phyloP scores from a whole-genome alignment of 164 flowering plant species.

The Magnolia kwangsiensis region DNA sequence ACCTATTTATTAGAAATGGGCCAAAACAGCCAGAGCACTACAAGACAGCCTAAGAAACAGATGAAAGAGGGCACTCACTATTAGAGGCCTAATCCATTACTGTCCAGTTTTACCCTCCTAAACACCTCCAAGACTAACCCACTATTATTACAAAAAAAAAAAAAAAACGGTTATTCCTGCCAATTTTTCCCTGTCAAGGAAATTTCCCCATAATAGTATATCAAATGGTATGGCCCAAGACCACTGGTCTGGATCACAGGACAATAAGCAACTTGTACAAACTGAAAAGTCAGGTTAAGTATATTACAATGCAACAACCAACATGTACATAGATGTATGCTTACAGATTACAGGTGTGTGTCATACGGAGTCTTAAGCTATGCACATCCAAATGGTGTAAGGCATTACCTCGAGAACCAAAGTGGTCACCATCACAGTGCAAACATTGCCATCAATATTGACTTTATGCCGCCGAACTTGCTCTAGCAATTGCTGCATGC shows the following conservation, averaged over 20 bases:
- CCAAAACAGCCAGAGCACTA: too few species aligned
- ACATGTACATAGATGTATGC: neutral
- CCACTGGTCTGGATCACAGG: neutral
- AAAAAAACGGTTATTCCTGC: too few species aligned
- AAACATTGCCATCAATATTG: conserved; percentile 82
- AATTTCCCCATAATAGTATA: too few species aligned
- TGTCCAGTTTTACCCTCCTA: too few species aligned
- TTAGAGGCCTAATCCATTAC: too few species aligned
- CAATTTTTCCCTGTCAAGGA: too few species aligned
- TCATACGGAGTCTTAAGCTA: neutral
- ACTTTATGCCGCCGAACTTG: conserved; percentile 73
- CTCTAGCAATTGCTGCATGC: conserved; percentile 81
- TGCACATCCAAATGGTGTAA: neutral
- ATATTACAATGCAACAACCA: neutral
- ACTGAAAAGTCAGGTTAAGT: neutral
- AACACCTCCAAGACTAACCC: too few species aligned
- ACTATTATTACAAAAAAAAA: too few species aligned
- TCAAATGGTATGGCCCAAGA: too few species aligned
- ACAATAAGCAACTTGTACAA: neutral
- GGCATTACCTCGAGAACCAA: conserved; percentile 79
- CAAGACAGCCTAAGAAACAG: too few species aligned
- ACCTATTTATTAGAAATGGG: too few species aligned
- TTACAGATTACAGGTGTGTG: neutral
- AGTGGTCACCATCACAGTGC: conserved; percentile 80
- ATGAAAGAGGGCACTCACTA: too few species aligned